Evolutionary conservation across 495 filamentous ascomycete genomes (phyloP).

Genomic region (Penicillium malachiteum): DNA sequence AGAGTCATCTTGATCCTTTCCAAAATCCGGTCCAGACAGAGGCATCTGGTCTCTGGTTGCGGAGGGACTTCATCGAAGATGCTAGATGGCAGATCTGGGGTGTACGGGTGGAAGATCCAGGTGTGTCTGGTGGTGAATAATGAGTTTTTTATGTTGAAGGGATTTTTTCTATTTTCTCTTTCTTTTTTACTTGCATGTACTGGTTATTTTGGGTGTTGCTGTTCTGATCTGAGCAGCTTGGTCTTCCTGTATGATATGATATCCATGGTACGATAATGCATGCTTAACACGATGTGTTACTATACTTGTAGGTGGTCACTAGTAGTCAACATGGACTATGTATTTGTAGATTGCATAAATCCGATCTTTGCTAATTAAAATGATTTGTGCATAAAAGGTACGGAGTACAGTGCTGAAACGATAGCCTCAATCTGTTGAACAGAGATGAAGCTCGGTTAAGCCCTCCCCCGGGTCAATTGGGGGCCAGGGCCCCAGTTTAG

Average conservation of each 20-base stretch:
- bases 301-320: no score
- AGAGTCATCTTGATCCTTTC: constrained; percentile 34
- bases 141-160: background rate
- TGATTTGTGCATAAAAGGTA: background rate
- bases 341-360: no score
- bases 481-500: no score
- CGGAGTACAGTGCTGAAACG: background rate
- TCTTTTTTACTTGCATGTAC: background rate
- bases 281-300: background rate
- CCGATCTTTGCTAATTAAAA: no score
- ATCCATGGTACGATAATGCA: constrained; percentile 19
- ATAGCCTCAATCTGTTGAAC: no score
- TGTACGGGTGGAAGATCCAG: constrained; percentile 61
- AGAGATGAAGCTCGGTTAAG: no score
- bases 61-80: constrained; percentile 44
- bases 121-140: constrained; percentile 37
- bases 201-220: background rate
- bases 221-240: constrained; percentile 1
- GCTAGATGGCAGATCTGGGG: constrained; percentile 49
- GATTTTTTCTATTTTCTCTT: background rate
- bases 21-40: constrained; percentile 26
- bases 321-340: background rate
- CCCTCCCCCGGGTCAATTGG: no score
- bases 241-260: constrained; percentile 19
- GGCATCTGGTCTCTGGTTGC: constrained; percentile 37